phyloP scores from a whole-genome alignment of 1,284 basidiomycete genomes.

The Papiliotrema terrestris region DNA sequence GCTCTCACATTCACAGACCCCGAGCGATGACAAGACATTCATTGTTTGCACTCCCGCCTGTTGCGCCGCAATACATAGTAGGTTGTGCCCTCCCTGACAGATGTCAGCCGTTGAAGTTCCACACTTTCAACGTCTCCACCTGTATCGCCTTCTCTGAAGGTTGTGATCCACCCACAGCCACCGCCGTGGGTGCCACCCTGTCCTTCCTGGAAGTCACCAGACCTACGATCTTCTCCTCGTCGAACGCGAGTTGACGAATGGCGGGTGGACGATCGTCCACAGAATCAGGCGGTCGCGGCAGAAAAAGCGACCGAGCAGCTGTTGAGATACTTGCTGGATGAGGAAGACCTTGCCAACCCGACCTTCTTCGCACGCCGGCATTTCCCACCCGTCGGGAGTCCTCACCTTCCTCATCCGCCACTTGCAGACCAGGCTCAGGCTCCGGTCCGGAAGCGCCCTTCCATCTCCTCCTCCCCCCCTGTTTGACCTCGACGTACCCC shows the following conservation, averaged over 20 bases:
- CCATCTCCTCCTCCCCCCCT: slow-evolving; percentile 19
- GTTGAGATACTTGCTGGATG: slow-evolving; percentile 42
- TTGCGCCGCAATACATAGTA: too few species aligned
- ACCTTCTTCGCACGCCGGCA: slow-evolving; percentile 1
- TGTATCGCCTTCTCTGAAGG: background rate
- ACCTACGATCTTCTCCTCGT: slow-evolving; percentile 49
- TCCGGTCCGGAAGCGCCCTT: slow-evolving; percentile 14
- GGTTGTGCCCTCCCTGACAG: too few species aligned
- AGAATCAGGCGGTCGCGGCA: slow-evolving; percentile 28
- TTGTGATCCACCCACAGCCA: background rate
- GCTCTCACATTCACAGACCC: too few species aligned
- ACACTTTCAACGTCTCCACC: background rate
- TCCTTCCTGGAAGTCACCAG: slow-evolving; percentile 13
- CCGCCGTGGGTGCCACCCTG: background rate
- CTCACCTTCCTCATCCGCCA: background rate
- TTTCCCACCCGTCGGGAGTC: background rate
- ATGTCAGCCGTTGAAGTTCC: slow-evolving; percentile 1
- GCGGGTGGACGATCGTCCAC: slow-evolving; percentile 9
- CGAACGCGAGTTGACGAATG: slow-evolving; percentile 42
- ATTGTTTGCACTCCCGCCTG: too few species aligned
- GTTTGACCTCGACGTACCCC: slow-evolving; percentile 39
- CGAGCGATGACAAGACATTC: too few species aligned
- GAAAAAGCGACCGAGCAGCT: slow-evolving; percentile 40
- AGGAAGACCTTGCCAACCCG: slow-evolving; percentile 16
- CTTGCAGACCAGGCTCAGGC: background rate